phyloP scores from a whole-genome alignment of 768 basidiomycete species.

The Leccinum variicolor region DNA sequence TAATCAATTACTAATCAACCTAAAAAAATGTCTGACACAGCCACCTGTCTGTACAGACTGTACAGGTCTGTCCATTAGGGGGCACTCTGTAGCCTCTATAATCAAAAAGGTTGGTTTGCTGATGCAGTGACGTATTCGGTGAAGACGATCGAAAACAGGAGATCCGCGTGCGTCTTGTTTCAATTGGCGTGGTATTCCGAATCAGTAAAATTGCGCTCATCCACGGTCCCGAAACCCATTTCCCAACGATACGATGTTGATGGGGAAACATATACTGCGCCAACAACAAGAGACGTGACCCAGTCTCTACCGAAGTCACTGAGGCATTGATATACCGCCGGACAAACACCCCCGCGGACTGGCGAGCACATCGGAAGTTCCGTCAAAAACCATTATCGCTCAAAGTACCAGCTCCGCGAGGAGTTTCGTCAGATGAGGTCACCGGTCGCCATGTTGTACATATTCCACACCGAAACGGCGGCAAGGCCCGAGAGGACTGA shows the following conservation, averaged over 20 bases:
- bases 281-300: background rate
- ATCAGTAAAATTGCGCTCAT: background rate
- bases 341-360: slow-evolving; percentile 1
- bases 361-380: slow-evolving; percentile 7
- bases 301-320: background rate
- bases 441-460: background rate
- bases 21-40: too few relatives aligned
- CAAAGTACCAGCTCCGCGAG: background rate
- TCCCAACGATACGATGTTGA: background rate
- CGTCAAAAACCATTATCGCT: slow-evolving; percentile 1
- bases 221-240: background rate
- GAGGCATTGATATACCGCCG: background rate
- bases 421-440: background rate
- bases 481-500: background rate
- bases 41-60: too few relatives aligned
- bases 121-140: background rate
- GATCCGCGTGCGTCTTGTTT: background rate
- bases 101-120: too few relatives aligned
- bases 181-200: background rate
- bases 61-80: too few relatives aligned
- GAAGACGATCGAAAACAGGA: background rate
- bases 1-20: too few relatives aligned
- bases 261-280: background rate
- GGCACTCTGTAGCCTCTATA: too few relatives aligned
- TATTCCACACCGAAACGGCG: background rate